Evolutionary conservation across 2,329 filamentous ascomycete genomes (phyloP).

Genomic region (Thermothelomyces thermophilus): DNA sequence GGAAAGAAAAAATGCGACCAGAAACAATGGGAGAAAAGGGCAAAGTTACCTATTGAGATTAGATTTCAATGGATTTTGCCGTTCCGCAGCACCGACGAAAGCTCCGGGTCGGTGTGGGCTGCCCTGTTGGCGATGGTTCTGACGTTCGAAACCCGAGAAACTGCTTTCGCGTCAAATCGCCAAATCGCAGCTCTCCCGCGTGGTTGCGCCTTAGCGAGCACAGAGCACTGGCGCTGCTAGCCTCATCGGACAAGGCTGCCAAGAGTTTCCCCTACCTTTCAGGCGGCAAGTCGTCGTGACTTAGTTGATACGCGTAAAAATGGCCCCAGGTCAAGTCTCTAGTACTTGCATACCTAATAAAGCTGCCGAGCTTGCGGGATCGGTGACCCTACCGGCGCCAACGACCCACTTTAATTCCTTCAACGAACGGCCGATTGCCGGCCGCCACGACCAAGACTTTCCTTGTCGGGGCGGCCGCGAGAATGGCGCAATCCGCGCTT

Average conservation of each 20-base stretch:
- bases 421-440: conserved; percentile 23
- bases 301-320: too few species aligned
- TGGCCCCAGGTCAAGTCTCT: too few species aligned
- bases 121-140: conserved; percentile 9
- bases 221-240: conserved; percentile 9
- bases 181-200: conserved; percentile 17
- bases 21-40: conserved; percentile 4
- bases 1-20: neutral
- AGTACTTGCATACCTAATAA: too few species aligned
- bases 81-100: neutral
- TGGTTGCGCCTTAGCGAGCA: conserved; percentile 3
- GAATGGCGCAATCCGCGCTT: conserved; percentile 27
- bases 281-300: neutral
- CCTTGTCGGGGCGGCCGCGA: too few species aligned
- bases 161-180: conserved; percentile 20
- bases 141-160: conserved; percentile 1
- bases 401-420: conserved; percentile 4
- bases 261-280: conserved; percentile 11
- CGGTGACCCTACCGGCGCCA: conserved; percentile 4
- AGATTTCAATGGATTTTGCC: neutral
- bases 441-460: neutral
- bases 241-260: conserved; percentile 20
- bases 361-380: conserved; percentile 1
- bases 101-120: conserved; percentile 6
- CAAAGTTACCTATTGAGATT: conserved; percentile 9